Conservation (phyloP, 306 rosid species). For the Cucumis melo region DNA sequence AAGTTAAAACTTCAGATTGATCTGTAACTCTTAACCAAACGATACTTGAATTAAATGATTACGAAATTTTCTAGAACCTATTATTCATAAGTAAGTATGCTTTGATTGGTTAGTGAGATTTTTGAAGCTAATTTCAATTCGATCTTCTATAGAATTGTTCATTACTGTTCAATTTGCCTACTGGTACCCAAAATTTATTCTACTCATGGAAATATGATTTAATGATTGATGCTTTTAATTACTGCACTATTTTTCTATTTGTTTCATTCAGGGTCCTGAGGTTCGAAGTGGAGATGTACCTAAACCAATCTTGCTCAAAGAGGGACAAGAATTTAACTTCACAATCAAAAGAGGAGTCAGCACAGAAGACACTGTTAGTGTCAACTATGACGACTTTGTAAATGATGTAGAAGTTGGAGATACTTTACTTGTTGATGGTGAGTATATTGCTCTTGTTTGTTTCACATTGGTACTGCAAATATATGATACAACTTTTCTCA, state of each 20-base stretch:
- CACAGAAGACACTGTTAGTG: conserved; percentile 67
- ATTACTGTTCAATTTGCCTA: neutral
- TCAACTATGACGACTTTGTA: conserved; percentile 80
- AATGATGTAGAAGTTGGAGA: conserved; percentile 90
- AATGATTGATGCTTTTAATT: neutral
- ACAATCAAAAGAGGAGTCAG: conserved; percentile 78
- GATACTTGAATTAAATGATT: neutral
- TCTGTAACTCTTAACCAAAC: neutral
- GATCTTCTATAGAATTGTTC: neutral
- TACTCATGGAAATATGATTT: neutral
- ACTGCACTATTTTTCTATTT: neutral
- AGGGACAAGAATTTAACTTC: conserved; percentile 75
- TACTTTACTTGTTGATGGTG: conserved; percentile 77
- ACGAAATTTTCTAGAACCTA: neutral
- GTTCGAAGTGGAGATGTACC: conserved; percentile 93
- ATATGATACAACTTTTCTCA: neutral
- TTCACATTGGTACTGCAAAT: neutral
- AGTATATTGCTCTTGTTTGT: conserved; percentile 8
- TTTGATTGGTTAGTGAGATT: neutral
- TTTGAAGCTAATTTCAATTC: neutral
- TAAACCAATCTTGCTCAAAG: conserved; percentile 47
- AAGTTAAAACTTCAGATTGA: neutral
- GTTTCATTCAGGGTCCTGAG: conserved; percentile 78
- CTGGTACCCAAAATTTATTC: neutral
- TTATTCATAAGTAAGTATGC: neutral